Evolutionary conservation across 192 early-diverging fungal genomes (phyloP).

Genomic region (Spinellus fusiger): DNA sequence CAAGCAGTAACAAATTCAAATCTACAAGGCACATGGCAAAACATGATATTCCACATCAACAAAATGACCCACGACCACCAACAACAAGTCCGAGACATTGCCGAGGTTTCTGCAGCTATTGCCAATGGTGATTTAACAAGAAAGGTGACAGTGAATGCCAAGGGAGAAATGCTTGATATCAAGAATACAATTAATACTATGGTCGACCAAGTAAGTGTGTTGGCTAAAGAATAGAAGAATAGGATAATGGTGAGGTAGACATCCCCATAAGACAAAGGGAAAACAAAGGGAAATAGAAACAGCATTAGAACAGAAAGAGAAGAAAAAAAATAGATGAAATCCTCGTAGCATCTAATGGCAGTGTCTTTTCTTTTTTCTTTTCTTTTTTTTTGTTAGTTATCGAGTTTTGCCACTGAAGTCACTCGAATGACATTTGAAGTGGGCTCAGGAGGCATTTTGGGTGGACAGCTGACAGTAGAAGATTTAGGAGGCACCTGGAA

Average conservation of each 20-base stretch:
- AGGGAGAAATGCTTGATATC: slow-evolving; percentile 51
- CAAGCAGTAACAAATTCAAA: slow-evolving; percentile 37
- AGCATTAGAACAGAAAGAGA: slow-evolving; percentile 47
- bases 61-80: slow-evolving; percentile 52
- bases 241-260: slow-evolving; percentile 34
- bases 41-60: slow-evolving; percentile 52
- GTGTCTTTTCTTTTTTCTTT: slow-evolving; percentile 3
- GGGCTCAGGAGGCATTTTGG: slow-evolving; percentile 54
- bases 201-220: slow-evolving; percentile 9
- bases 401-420: slow-evolving; percentile 53
- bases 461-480: slow-evolving; percentile 50
- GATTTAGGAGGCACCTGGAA: slow-evolving; percentile 54
- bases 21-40: slow-evolving; percentile 45
- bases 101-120: slow-evolving; percentile 55
- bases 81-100: slow-evolving; percentile 59
- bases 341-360: not conserved
- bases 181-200: slow-evolving; percentile 56
- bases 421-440: slow-evolving; percentile 51
- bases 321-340: not conserved
- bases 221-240: not conserved
- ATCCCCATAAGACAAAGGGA: slow-evolving; percentile 37
- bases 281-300: slow-evolving; percentile 50
- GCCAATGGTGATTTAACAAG: slow-evolving; percentile 52
- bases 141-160: slow-evolving; percentile 53
- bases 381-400: slow-evolving; percentile 11